phyloP scores from a whole-genome alignment of 805 yeast species.

The Nakazawaea ambrosiae region DNA sequence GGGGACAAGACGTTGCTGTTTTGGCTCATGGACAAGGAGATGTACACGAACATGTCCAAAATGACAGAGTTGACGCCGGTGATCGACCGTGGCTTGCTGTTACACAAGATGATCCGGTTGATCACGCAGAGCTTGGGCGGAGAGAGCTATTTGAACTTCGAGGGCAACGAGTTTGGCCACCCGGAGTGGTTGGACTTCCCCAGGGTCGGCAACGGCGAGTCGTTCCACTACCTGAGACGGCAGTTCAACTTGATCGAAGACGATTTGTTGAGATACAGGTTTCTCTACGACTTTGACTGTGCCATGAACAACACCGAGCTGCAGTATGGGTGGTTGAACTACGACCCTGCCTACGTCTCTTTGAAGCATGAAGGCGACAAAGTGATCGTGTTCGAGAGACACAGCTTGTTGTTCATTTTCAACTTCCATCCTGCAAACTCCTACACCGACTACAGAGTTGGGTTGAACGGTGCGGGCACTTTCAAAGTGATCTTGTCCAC shows the following conservation, averaged over 20 bases:
- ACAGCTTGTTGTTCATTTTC: slow-evolving; percentile 76
- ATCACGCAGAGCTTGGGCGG: slow-evolving; percentile 92
- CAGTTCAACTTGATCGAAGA: slow-evolving; percentile 88
- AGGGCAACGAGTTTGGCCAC: slow-evolving; percentile 97
- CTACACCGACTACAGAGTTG: slow-evolving; percentile 80
- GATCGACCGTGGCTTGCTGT: slow-evolving; percentile 82
- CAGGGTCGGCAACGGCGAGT: slow-evolving; percentile 77
- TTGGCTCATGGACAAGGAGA: slow-evolving; percentile 97
- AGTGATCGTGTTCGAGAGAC: slow-evolving; percentile 82
- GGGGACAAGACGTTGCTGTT: slow-evolving; percentile 96
- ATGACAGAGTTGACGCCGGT: slow-evolving; percentile 67
- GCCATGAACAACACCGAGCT: slow-evolving; percentile 77
- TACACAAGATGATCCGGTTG: slow-evolving; percentile 87
- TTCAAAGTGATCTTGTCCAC: slow-evolving; percentile 72
- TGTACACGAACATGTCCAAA: slow-evolving; percentile 92
- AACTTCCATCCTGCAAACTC: slow-evolving; percentile 86
- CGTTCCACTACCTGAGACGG: slow-evolving; percentile 90
- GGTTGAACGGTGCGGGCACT: slow-evolving; percentile 75
- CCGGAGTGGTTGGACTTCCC: slow-evolving; percentile 99
- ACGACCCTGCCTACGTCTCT: slow-evolving; percentile 75
- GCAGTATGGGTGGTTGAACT: slow-evolving; percentile 62
- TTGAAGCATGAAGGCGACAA: slow-evolving; percentile 86
- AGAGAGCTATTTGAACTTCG: slow-evolving; percentile 92
- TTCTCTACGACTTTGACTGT: slow-evolving; percentile 72
- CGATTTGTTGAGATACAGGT: slow-evolving; percentile 70